Percentiles rank a stretch among this genome's conserved stretches.
Evolutionary conservation across 495 filamentous ascomycete genomes (phyloP).

Genomic region (Xylaria castorea): DNA sequence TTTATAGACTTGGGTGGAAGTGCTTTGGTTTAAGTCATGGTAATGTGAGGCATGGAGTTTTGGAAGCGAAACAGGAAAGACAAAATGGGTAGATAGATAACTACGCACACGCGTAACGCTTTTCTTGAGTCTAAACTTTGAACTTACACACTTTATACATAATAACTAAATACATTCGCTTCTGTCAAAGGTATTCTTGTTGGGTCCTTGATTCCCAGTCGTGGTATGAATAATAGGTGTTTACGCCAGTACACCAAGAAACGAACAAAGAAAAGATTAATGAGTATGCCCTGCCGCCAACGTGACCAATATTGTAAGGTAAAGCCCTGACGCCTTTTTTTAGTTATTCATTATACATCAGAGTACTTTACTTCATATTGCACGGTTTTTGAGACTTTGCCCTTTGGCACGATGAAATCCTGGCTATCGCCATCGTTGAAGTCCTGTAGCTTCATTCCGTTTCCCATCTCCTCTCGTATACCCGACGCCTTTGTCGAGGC

Average conservation of each 20-base stretch:
- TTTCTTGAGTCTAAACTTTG: constrained; percentile 1
- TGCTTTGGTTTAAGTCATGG: not conserved
- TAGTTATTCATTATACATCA: constrained; percentile 25
- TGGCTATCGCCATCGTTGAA: constrained; percentile 30
- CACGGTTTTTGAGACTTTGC: constrained; percentile 25
- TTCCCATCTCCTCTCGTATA: constrained; percentile 28
- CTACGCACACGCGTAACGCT: constrained; percentile 23
- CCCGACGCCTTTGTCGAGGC: constrained; percentile 18
- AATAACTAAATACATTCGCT: constrained; percentile 21
- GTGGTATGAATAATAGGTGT: constrained; percentile 1
- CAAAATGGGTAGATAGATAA: constrained; percentile 18
- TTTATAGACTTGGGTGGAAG: not conserved
- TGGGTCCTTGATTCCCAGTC: constrained; percentile 16
- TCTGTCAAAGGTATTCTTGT: not conserved
- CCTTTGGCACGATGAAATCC: constrained; percentile 30
- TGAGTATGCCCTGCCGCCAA: constrained; percentile 13
- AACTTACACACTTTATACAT: constrained; percentile 16
- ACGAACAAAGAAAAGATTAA: constrained; percentile 9
- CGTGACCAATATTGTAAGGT: constrained; percentile 10
- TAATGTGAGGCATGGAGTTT: constrained; percentile 12
- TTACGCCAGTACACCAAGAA: constrained; percentile 25
- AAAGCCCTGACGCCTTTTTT: constrained; percentile 20
- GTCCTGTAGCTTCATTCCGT: constrained; percentile 27
- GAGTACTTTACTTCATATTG: constrained; percentile 31
- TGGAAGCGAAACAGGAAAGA: not conserved